These are phyloP conservation scores for Cornus controversa DNA, from an alignment of 148 eudicot species.

Conservation along the genomic window DNA sequence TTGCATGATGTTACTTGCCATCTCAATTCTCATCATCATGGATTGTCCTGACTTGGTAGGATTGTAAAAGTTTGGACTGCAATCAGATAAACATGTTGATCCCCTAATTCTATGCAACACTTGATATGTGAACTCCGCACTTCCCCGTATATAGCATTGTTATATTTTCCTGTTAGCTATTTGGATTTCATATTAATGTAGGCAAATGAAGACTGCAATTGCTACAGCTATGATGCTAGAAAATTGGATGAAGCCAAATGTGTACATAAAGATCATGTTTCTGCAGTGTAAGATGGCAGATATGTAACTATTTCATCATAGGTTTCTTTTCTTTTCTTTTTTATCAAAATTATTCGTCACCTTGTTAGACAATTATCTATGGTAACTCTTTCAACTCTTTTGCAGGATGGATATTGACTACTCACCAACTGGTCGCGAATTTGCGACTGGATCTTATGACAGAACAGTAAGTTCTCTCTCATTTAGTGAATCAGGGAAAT, in stretches of 20 bases:
- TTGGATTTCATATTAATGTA: constrained; percentile 31
- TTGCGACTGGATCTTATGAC: constrained; percentile 98
- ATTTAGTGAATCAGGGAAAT: constrained; percentile 3
- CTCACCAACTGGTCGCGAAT: constrained; percentile 98
- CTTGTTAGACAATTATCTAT: not conserved
- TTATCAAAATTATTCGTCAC: not conserved
- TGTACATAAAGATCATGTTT: constrained; percentile 94
- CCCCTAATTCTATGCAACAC: not conserved
- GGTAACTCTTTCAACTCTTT: constrained; percentile 2
- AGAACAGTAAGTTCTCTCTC: constrained; percentile 63
- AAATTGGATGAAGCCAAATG: constrained; percentile 83
- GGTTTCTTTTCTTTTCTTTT: not conserved
- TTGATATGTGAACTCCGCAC: not conserved
- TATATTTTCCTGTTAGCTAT: not conserved
- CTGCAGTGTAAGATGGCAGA: constrained; percentile 79
- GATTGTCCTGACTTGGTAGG: no score
- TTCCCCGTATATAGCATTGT: not conserved
- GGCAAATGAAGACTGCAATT: constrained; percentile 96
- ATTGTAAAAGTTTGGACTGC: not conserved
- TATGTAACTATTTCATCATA: not conserved
- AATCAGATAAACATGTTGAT: not conserved
- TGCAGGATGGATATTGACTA: constrained; percentile 96
- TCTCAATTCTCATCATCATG: no score
- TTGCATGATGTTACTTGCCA: not conserved
- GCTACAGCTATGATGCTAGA: constrained; percentile 90